Conservation (phyloP, 805 yeast genomes). For the Hagleromyces aurorensis region DNA sequence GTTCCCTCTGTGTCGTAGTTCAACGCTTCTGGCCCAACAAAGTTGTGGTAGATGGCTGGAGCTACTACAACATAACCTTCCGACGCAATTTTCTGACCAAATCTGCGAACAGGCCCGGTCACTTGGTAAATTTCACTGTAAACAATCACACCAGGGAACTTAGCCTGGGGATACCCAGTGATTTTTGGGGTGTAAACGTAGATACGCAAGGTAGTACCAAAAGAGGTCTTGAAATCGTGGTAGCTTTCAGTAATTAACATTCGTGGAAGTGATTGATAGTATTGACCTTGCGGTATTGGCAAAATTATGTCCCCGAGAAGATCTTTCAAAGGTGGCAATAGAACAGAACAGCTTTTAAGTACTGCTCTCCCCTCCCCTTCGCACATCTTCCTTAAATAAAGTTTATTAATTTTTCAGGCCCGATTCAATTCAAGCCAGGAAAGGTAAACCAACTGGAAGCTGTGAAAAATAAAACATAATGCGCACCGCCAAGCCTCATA, state of each 20-base stretch:
- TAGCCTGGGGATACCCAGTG: conserved; percentile 67
- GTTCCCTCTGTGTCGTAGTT: conserved; percentile 68
- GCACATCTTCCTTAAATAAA: too few species aligned
- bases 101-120: conserved; percentile 73
- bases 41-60: conserved; percentile 74
- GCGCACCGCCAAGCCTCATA: too few species aligned
- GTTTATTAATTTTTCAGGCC: too few species aligned
- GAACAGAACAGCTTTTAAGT: too few species aligned
- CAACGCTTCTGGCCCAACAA: conserved; percentile 54
- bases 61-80: conserved; percentile 75
- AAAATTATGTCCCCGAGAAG: too few species aligned
- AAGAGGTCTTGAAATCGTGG: conserved; percentile 58
- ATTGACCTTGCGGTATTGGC: too few species aligned
- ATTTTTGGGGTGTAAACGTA: conserved; percentile 61
- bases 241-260: conserved; percentile 65
- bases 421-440: too few species aligned
- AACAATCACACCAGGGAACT: conserved; percentile 73
- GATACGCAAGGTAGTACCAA: conserved; percentile 59
- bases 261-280: neutral
- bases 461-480: too few species aligned
- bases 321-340: too few species aligned
- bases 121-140: conserved; percentile 78
- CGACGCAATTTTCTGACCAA: conserved; percentile 71
- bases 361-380: too few species aligned
- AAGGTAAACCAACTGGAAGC: too few species aligned